Evolutionary conservation across 768 basidiomycete genomes (phyloP), one percentile per base, ranked within the genome.

Genomic region (Amanita brunnescens): DNA sequence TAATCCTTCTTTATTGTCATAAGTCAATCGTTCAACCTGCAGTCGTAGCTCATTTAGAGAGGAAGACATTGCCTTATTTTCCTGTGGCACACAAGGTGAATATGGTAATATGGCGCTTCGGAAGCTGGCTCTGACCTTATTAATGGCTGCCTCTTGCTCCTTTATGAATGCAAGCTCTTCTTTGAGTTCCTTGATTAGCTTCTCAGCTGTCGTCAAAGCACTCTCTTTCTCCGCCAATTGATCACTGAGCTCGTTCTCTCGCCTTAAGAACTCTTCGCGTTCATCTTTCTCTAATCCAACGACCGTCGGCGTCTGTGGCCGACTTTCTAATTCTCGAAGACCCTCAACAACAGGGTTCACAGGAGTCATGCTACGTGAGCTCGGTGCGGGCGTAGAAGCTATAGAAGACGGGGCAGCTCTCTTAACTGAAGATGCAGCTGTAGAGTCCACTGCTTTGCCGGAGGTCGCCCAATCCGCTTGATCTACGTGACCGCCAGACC

Each of bases 201-300:
- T 95, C 63, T 92, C 88, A 35, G 89, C 87, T 26, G 85, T 75
- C 30, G 70, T 73, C 34, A 98, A 72, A 8, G 83, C 77, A 24
- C 84, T 82, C 72, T 98, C 96, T 73, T 79, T 90, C 72, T 97
- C 95, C 3, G 91, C 90, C 39, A 99, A 74, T 58, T 83, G 75
- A 67, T 99, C 96, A 54, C 85, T 94, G 50, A 99, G 75, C 66
- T 99, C 96, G 59, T 98, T 98, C 77, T 99, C 96, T 55, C 96
- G 70, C 64, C 81, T 83, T 67, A 99, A 69, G 77, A 98, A 99
- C 47, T 98, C 96, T 57, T 99, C 96, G 53, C 94, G 74, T 70
- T 99, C 96, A 60, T 98, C 96, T 72, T 93, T 92, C 57, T 96
- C 94, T 58, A 98, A 65, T 18, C 85, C 83, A 49, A 87, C 76